phyloP scores from a whole-genome alignment of 768 basidiomycete species.

The Suillus luteus region DNA sequence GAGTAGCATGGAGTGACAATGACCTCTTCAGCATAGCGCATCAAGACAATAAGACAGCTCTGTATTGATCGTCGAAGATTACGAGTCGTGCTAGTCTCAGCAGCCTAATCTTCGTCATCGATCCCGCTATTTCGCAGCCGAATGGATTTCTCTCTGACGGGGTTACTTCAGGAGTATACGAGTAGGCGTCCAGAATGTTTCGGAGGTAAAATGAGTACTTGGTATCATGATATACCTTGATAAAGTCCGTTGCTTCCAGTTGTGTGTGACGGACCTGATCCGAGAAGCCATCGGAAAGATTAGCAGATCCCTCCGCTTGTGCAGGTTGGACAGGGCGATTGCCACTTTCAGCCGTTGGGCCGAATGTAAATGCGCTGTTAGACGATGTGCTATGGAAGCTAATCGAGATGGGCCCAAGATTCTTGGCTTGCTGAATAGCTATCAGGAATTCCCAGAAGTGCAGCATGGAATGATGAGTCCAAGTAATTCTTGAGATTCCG shows the following conservation, averaged over 20 bases:
- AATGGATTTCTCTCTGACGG: not conserved
- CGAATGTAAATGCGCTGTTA: constrained; percentile 15
- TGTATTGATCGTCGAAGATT: constrained; percentile 49
- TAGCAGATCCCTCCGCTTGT: constrained; percentile 18
- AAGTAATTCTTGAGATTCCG: constrained; percentile 38
- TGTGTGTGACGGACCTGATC: constrained; percentile 22
- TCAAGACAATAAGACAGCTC: constrained; percentile 45
- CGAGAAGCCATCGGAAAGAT: constrained; percentile 15
- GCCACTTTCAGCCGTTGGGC: constrained; percentile 24
- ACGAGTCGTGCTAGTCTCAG: constrained; percentile 51
- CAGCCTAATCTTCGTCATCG: constrained; percentile 41
- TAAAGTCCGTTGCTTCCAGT: constrained; percentile 45
- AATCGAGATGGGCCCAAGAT: constrained; percentile 49
- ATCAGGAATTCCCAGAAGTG: constrained; percentile 55
- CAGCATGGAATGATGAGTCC: constrained; percentile 46
- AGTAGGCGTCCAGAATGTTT: constrained; percentile 53
- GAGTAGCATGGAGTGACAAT: not conserved
- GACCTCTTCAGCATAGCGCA: not conserved
- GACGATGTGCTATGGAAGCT: constrained; percentile 44
- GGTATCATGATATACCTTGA: constrained; percentile 63
- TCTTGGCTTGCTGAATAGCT: constrained; percentile 37
- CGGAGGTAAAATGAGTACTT: constrained; percentile 49
- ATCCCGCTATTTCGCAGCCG: constrained; percentile 4
- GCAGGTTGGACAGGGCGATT: constrained; percentile 26
- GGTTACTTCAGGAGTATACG: constrained; percentile 28